Conservation (phyloP, 2,329 filamentous ascomycete species). For the Fusarium acutatum region DNA sequence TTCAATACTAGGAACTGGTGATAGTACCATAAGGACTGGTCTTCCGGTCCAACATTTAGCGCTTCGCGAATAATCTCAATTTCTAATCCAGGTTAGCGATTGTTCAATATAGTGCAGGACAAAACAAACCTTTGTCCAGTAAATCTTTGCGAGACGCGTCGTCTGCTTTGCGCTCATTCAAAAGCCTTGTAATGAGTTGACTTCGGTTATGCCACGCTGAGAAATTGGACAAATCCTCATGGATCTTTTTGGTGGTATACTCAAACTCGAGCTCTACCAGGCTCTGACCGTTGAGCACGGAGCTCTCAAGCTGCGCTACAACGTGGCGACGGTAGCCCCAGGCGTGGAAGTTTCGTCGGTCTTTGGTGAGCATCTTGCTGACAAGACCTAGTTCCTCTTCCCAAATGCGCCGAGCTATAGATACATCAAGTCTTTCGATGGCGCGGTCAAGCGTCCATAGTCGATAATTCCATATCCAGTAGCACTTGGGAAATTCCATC, state of each 20-base stretch:
- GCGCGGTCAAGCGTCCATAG: conserved; percentile 83
- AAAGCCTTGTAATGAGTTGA: conserved; percentile 79
- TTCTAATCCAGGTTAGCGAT: conserved; percentile 59
- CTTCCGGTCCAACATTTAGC: conserved; percentile 88
- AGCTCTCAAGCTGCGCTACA: conserved; percentile 76
- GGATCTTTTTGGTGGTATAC: conserved; percentile 91
- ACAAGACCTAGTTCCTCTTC: conserved; percentile 83
- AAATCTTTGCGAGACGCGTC: conserved; percentile 71
- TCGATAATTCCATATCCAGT: conserved; percentile 99
- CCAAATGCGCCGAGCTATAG: conserved; percentile 75
- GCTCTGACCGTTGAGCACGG: conserved; percentile 60
- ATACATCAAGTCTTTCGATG: conserved; percentile 66
- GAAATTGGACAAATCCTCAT: conserved; percentile 89
- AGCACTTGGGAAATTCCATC: conserved; percentile 91
- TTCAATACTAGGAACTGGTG: conserved; percentile 86
- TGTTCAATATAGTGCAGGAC: not conserved
- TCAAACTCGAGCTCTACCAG: conserved; percentile 84
- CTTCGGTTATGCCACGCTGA: conserved; percentile 95
- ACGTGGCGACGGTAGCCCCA: conserved; percentile 91
- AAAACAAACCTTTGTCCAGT: conserved; percentile 70
- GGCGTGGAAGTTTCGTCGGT: conserved; percentile 94
- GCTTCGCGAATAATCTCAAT: conserved; percentile 78
- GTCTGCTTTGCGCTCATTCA: conserved; percentile 75
- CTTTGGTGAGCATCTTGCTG: conserved; percentile 85
- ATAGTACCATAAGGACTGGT: conserved; percentile 98